Percentiles rank a stretch among this genome's conserved stretches.
Conservation (phyloP, 73 alveolate species). For the Tetrahymena borealis region DNA sequence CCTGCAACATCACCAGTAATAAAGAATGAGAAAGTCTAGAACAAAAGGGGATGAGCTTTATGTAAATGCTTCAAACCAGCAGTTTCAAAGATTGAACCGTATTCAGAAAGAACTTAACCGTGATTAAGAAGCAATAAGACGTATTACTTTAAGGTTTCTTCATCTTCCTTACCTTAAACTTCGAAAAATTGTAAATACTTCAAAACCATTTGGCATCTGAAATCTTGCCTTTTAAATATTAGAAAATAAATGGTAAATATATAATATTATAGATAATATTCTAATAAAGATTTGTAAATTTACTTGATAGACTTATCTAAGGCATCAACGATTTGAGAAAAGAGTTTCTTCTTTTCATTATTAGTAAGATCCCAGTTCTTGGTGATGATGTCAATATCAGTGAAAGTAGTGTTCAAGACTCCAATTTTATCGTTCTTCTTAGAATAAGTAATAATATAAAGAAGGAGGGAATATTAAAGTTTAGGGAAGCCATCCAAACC, state of each 20-base stretch:
- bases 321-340: not conserved
- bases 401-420: not conserved
- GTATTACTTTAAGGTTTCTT: not conserved
- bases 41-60: not conserved
- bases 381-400: not conserved
- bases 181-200: not conserved
- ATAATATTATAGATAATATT: too few relatives aligned
- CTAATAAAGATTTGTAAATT: too few relatives aligned
- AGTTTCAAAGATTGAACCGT: not conserved
- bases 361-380: not conserved
- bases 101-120: not conserved
- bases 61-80: not conserved
- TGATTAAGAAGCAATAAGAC: not conserved
- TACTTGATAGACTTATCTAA: not conserved
- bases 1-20: not conserved
- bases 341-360: not conserved
- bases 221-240: not conserved
- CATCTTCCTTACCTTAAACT: not conserved
- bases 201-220: not conserved
- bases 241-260: too few relatives aligned
- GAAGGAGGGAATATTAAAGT: not conserved
- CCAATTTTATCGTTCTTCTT: not conserved
- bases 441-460: not conserved
- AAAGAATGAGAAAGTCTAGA: not conserved
- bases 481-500: slow-evolving; percentile 2